Evolutionary conservation across 495 filamentous ascomycete species (phyloP).

Genomic region (Hypoxylon subgilvum): DNA sequence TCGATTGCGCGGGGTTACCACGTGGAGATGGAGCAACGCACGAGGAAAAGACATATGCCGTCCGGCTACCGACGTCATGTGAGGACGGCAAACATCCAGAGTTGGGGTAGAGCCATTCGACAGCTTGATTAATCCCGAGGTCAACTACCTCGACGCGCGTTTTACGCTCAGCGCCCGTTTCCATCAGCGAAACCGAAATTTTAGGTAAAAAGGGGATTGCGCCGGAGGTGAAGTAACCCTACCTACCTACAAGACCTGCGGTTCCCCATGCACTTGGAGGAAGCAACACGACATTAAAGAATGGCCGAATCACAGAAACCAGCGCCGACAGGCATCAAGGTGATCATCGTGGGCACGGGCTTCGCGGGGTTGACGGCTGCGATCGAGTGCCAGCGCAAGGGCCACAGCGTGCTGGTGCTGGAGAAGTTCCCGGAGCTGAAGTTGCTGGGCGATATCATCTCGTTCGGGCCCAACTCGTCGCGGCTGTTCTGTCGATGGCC

Average conservation of each 20-base stretch:
- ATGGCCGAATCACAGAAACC: conserved; percentile 37
- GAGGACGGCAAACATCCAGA: not conserved
- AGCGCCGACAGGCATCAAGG: conserved; percentile 54
- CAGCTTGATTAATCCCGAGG: conserved; percentile 9
- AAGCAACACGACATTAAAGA: conserved; percentile 4
- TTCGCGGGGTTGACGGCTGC: conserved; percentile 67
- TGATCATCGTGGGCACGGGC: conserved; percentile 65
- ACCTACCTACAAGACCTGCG: no score
- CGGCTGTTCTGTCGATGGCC: conserved; percentile 57
- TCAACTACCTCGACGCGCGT: conserved; percentile 5
- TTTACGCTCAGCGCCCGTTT: not conserved
- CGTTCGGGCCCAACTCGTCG: conserved; percentile 57
- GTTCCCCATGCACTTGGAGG: not conserved
- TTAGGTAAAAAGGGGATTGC: conserved; percentile 15
- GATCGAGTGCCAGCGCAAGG: conserved; percentile 68
- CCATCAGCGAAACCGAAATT: conserved; percentile 1
- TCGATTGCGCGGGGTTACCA: no score
- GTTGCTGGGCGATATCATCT: conserved; percentile 58
- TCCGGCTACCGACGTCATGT: conserved; percentile 2
- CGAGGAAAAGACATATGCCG: conserved; percentile 24
- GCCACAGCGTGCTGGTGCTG: conserved; percentile 61
- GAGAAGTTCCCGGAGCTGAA: conserved; percentile 58
- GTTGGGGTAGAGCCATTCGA: conserved; percentile 8
- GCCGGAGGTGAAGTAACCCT: no score
- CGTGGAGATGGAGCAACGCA: not conserved